Base-by-base conservation (phyloP, 495 filamentous ascomycete genomes). In the Ramalina peruviana region DNA sequence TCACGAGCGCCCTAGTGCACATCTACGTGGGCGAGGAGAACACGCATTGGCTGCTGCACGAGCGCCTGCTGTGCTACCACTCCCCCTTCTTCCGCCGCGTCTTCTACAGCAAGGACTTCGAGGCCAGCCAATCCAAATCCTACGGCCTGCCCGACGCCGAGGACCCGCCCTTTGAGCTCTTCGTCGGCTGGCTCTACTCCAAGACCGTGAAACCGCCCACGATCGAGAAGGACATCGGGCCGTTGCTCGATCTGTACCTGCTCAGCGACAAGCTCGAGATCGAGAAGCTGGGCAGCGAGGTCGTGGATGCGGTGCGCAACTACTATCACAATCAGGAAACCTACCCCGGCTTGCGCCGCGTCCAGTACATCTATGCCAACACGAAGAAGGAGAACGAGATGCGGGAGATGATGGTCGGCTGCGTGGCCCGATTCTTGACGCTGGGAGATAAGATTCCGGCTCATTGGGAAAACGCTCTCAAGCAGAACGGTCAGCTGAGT, bases 351-450 rank as follows among this genome's bases (percentile, higher is more conserved):
- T 51, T 73, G 39, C 55, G 71, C n/a, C 58, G 71, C 10, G 70
- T 73, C 58, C 71, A 73, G 53, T 73, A 72, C 48, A 60, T 73
- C 40, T 73, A 72, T 48, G 59, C 67, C 16, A 72, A 73, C 50
- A 72, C 71, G 9, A 60, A 64, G 39, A 51, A 61, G 12, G 67
- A 66, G n/a, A 65, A 60, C 17, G 57, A 63, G 42, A 67, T 73
- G 70, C 66, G 71, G n/a, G 58, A 65, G 45, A 60, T 73, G 64
- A 62, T 73, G 53, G 70, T 72, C 26, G 56, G 57, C 21, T 54
- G 56, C 44, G 62, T 72, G 2, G 71, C 70, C 36, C 46, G 70
- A 1, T 60, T 66, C 52, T 42, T 73, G 54, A 65, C 65, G 13
- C 43, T 67, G 3, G 62, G 60, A 13, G 61, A 62, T 9, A 59